These are phyloP conservation scores for Biscogniauxia sp. DNA, from an alignment of 2,329 filamentous ascomycete genomes.

Conservation along the genomic window DNA sequence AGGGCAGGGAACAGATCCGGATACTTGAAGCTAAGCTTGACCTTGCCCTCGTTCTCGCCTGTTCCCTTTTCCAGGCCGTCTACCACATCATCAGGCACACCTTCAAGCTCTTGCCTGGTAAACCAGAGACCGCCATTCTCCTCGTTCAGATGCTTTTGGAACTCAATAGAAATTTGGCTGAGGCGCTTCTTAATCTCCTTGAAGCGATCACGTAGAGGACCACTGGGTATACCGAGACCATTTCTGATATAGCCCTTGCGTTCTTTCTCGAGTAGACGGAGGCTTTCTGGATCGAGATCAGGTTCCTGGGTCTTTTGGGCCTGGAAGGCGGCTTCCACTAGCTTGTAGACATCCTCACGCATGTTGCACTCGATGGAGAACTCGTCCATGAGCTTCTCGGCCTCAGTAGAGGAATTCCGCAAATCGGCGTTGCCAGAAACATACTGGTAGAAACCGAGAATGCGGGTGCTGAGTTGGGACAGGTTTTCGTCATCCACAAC, in stretches of 20 bases:
- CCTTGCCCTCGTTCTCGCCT: slow-evolving; percentile 68
- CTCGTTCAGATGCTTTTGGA: slow-evolving; percentile 79
- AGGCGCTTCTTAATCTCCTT: slow-evolving; percentile 83
- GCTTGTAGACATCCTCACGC: slow-evolving; percentile 75
- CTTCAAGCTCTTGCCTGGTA: slow-evolving; percentile 68
- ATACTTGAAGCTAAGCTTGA: slow-evolving; percentile 79
- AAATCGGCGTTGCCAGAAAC: slow-evolving; percentile 68
- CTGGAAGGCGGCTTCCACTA: slow-evolving; percentile 59
- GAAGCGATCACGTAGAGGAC: slow-evolving; percentile 71
- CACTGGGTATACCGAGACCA: slow-evolving; percentile 69
- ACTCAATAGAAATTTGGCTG: slow-evolving; percentile 69
- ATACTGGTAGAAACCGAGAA: slow-evolving; percentile 77
- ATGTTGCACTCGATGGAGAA: slow-evolving; percentile 76
- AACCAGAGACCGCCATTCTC: slow-evolving; percentile 82
- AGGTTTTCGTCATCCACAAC: slow-evolving; percentile 72
- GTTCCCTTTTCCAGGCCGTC: slow-evolving; percentile 68
- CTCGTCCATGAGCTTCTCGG: slow-evolving; percentile 72
- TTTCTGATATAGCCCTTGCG: slow-evolving; percentile 75
- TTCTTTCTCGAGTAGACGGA: slow-evolving; percentile 73
- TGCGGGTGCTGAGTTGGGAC: slow-evolving; percentile 57
- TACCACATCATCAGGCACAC: slow-evolving; percentile 70
- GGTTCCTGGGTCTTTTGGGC: slow-evolving; percentile 52
- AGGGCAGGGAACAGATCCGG: slow-evolving; percentile 75
- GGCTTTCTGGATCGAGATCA: slow-evolving; percentile 64
- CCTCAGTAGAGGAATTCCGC: slow-evolving; percentile 73